Percentiles rank a stretch among this genome's conserved stretches.
Conservation (phyloP, 2,329 filamentous ascomycete species). For the Trichoderma citrinoviride region DNA sequence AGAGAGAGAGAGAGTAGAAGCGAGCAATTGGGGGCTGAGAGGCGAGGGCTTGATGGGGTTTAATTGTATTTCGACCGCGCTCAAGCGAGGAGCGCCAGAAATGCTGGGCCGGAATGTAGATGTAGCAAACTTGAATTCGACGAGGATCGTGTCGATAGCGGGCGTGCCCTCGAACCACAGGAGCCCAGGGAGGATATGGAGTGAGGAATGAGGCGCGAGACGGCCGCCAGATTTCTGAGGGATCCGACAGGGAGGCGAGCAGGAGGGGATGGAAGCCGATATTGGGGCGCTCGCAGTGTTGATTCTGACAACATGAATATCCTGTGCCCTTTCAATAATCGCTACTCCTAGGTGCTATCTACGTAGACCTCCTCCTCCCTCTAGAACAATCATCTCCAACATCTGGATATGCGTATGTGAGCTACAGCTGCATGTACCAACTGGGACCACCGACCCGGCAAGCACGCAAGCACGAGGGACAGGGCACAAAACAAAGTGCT, state of each 20-base stretch:
- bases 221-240: conserved; percentile 25
- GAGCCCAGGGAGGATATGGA: conserved; percentile 31
- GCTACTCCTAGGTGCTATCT: too few species aligned
- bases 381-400: too few species aligned
- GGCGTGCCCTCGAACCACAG: conserved; percentile 25
- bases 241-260: conserved; percentile 13
- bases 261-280: neutral
- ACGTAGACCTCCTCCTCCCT: too few species aligned
- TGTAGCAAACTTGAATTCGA: conserved; percentile 17
- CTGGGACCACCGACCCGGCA: neutral
- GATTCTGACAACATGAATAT: too few species aligned
- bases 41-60: conserved; percentile 8
- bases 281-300: neutral
- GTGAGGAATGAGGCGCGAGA: conserved; percentile 40
- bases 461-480: neutral
- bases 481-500: neutral
- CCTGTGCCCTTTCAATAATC: too few species aligned
- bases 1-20: neutral
- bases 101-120: conserved; percentile 21
- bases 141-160: conserved; percentile 21
- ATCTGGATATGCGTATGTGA: too few species aligned
- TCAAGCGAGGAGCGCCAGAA: conserved; percentile 19
- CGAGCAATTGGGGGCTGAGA: neutral
- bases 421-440: too few species aligned
- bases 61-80: conserved; percentile 18